A percentile compares a stretch with the other conserved stretches of the same genome.
phyloP scores from a whole-genome alignment of 1,139 yeast species.

The Lodderomyces margitis region DNA sequence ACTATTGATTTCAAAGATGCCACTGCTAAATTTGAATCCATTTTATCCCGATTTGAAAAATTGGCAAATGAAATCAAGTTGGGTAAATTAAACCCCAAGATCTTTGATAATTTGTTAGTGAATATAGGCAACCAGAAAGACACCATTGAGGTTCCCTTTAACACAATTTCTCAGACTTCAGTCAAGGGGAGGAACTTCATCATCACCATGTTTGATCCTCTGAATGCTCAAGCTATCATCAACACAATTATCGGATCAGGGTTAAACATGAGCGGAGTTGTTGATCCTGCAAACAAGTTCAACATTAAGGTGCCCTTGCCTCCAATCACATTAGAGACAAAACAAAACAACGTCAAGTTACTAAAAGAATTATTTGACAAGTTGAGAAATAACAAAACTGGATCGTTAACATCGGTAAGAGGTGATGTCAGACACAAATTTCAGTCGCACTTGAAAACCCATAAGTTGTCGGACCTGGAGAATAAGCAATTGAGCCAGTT shows the following conservation, averaged over 20 bases:
- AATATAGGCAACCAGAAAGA: constrained; percentile 28
- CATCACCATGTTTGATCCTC: constrained; percentile 83
- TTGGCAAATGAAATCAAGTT: constrained; percentile 59
- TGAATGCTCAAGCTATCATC: constrained; percentile 62
- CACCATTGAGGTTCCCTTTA: constrained; percentile 48
- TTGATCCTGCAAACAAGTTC: constrained; percentile 69
- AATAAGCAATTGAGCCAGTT: constrained; percentile 54
- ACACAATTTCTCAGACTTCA: constrained; percentile 72
- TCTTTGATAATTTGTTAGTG: constrained; percentile 62
- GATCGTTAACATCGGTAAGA: constrained; percentile 57
- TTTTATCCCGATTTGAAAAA: constrained; percentile 54
- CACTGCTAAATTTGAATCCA: constrained; percentile 44
- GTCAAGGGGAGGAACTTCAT: constrained; percentile 67
- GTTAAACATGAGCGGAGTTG: constrained; percentile 76
- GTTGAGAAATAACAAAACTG: constrained; percentile 47
- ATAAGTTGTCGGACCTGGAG: constrained; percentile 56
- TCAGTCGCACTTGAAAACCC: constrained; percentile 41
- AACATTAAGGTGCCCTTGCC: constrained; percentile 74
- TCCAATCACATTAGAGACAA: constrained; percentile 68
- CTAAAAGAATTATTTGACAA: constrained; percentile 65
- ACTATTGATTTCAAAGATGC: constrained; percentile 40
- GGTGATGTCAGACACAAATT: constrained; percentile 58
- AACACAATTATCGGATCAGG: constrained; percentile 68
- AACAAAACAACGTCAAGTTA: constrained; percentile 54
- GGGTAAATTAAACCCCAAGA: constrained; percentile 64